Percentiles rank a stretch among this genome's conserved stretches.
Conservation (phyloP, 2,329 filamentous ascomycete species). For the Fusarium sp. region DNA sequence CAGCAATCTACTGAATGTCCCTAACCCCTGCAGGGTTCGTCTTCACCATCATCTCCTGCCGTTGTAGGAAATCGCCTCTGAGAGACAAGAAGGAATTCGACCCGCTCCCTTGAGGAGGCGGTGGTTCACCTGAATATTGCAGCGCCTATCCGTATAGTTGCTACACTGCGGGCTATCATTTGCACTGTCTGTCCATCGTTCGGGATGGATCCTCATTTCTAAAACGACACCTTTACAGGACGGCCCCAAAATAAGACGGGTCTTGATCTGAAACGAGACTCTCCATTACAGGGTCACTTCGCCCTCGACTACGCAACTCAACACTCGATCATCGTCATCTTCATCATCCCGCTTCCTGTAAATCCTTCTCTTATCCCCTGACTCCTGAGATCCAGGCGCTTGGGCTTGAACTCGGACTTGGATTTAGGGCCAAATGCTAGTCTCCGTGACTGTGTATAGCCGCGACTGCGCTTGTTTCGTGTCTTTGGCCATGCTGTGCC, state of each 20-base stretch:
- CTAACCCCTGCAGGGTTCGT: slow-evolving; percentile 37
- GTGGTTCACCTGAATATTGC: slow-evolving; percentile 45
- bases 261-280: slow-evolving; percentile 45
- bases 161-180: neutral
- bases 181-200: neutral
- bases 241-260: slow-evolving; percentile 20
- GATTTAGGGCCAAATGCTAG: neutral
- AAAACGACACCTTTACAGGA: slow-evolving; percentile 12
- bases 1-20: slow-evolving; percentile 2
- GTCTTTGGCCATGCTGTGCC: slow-evolving; percentile 10
- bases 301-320: slow-evolving; percentile 26
- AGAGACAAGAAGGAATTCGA: slow-evolving; percentile 30
- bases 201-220: slow-evolving; percentile 9
- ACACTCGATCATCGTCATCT: slow-evolving; percentile 5
- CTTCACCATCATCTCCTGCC: slow-evolving; percentile 31
- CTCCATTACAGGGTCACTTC: slow-evolving; percentile 38
- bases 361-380: slow-evolving; percentile 29
- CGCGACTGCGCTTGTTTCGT: slow-evolving; percentile 46
- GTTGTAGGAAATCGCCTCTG: slow-evolving; percentile 29
- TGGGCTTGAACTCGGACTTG: neutral
- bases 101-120: slow-evolving; percentile 25
- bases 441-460: slow-evolving; percentile 8
- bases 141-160: slow-evolving; percentile 25
- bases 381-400: slow-evolving; percentile 24
- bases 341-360: slow-evolving; percentile 24